A percentile compares a stretch with the other conserved stretches of the same genome.
Evolutionary conservation across 495 filamentous ascomycete species (phyloP).

Genomic region (Usnea hakonensis): DNA sequence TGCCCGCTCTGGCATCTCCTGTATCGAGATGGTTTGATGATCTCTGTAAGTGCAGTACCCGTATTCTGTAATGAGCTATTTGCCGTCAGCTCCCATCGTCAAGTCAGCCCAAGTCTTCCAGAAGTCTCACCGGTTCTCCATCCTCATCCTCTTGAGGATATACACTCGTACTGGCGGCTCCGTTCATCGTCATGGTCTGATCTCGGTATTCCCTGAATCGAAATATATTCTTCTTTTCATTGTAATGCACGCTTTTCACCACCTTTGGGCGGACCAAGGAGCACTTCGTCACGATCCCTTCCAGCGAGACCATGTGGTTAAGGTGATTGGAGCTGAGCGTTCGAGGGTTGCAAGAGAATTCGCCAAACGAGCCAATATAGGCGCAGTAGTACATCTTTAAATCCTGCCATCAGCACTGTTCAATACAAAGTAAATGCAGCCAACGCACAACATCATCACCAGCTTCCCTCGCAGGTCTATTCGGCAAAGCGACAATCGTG

Average conservation of each 20-base stretch:
- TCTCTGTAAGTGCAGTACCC: constrained; percentile 93
- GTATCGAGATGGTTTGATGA: constrained; percentile 96
- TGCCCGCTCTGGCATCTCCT: constrained; percentile 98
- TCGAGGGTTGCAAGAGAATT: constrained; percentile 88
- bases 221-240: constrained; percentile 75
- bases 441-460: constrained; percentile 51
- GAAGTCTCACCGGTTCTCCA: constrained; percentile 47
- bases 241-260: constrained; percentile 95
- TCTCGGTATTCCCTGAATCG: constrained; percentile 81
- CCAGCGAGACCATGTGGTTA: constrained; percentile 93
- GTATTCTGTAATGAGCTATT: constrained; percentile 80
- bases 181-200: constrained; percentile 91
- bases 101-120: background rate
- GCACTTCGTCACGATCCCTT: constrained; percentile 95
- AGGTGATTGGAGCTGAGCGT: constrained; percentile 81
- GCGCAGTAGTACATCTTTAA: constrained; percentile 90
- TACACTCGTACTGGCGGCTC: constrained; percentile 74
- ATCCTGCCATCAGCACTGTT: background rate
- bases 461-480: constrained; percentile 52
- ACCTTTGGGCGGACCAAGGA: constrained; percentile 94
- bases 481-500: constrained; percentile 68
- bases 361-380: constrained; percentile 88
- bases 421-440: background rate
- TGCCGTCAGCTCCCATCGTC: constrained; percentile 13
- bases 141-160: constrained; percentile 95